Base-by-base conservation (phyloP, 2,329 filamentous ascomycete genomes). In the Scedosporium aurantiacum region DNA sequence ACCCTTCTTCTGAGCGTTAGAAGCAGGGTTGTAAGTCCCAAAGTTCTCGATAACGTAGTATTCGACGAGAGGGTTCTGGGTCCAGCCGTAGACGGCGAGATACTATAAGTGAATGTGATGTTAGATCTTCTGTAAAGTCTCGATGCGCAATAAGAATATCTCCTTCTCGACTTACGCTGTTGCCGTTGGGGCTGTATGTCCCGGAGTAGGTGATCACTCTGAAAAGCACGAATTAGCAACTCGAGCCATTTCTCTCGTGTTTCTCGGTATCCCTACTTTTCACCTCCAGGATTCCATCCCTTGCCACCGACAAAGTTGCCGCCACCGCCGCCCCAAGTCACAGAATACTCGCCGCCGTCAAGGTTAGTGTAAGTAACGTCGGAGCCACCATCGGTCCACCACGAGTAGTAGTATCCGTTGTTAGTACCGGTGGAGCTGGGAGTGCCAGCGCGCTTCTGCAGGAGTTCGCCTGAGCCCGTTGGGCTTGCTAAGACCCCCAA, bases 291-390 rank as follows among this genome's bases (percentile, higher is more conserved):
- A 61, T 78, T 77, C 81, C 82, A 84, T 41, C 82, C 82, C 70
- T 83, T 84, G 43, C 82, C 82, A 62, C 74, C 79, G 40, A 82
- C 80, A 57, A 82, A 79, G 73, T 83, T 81, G 40, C 79, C 80
- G 50, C 50, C 50, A 27, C 50, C 50, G 8, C 50, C 50, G 16
- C 54, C 54, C 80, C 80, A 83, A 40, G 65, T 67, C 0, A 78
- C 72, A 21, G 66, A 73, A 71, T 81, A 82, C 32, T 70, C 66
- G 0, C 78, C 78, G 2, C 65, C 72, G 4, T 67, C 65, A 1
- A 72, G 72, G 67, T 81, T 81, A 60, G 67, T 76, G 68, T 79
- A 80, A 40, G 70, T 75, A 7, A 78, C 76, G 8, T 66, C 66
- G 18, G 72, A 74, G 56, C 71, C 74, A 1, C 74, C 75, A 43